Conservation (phyloP, 495 filamentous ascomycete genomes). For the Hyaloscypha hepaticicola region DNA sequence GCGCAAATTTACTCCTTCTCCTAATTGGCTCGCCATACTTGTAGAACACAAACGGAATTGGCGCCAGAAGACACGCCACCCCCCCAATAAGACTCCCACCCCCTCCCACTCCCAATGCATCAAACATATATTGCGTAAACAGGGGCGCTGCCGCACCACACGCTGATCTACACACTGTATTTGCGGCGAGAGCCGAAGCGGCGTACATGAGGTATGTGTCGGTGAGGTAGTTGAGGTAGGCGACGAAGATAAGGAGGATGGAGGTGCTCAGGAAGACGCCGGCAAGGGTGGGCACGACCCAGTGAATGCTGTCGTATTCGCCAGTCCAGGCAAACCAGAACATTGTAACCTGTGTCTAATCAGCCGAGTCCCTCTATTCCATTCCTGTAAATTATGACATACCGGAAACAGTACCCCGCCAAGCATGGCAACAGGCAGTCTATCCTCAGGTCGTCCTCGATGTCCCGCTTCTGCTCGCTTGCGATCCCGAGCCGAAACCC, state of each 20-base stretch:
- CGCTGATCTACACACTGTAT: slow-evolving; percentile 55
- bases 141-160: slow-evolving; percentile 61
- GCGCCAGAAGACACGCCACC: slow-evolving; percentile 41
- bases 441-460: slow-evolving; percentile 43
- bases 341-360: slow-evolving; percentile 6
- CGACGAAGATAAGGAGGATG: slow-evolving; percentile 60
- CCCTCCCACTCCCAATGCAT: slow-evolving; percentile 46
- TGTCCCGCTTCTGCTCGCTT: slow-evolving; percentile 34
- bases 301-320: slow-evolving; percentile 26
- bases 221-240: slow-evolving; percentile 72
- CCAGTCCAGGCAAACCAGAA: slow-evolving; percentile 22
- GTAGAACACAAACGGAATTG: slow-evolving; percentile 53
- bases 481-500: slow-evolving; percentile 42
- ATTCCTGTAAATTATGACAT: neutral
- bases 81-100: slow-evolving; percentile 49
- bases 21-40: slow-evolving; percentile 48
- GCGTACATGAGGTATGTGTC: slow-evolving; percentile 75
- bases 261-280: slow-evolving; percentile 22
- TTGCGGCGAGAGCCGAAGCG: slow-evolving; percentile 64
- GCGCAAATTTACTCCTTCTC: slow-evolving; percentile 34
- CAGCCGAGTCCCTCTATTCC: neutral
- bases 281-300: slow-evolving; percentile 27
- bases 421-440: slow-evolving; percentile 54
- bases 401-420: slow-evolving; percentile 54
- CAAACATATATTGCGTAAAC: slow-evolving; percentile 65